phyloP scores from a whole-genome alignment of 176 grass and related monocot genomes.

The Secale cereale region DNA sequence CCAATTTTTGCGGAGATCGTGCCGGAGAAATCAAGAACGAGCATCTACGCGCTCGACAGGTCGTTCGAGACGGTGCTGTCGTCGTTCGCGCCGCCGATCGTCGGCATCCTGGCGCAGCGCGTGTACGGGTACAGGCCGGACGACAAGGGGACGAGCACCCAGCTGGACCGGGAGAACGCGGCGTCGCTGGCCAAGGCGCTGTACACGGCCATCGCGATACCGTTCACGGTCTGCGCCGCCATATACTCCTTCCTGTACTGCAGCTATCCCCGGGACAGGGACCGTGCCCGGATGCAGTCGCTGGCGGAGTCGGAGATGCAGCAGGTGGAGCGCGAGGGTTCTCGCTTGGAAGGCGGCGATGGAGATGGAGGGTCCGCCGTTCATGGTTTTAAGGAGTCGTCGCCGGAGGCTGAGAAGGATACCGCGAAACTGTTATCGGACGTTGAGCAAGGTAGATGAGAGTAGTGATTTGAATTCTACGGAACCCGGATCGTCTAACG shows the following conservation, averaged over 20 bases:
- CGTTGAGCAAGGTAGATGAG: not conserved
- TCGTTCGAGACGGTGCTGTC: constrained; percentile 78
- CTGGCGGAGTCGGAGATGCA: constrained; percentile 65
- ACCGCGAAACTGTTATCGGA: constrained; percentile 39
- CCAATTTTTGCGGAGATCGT: constrained; percentile 98
- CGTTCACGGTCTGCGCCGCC: constrained; percentile 54
- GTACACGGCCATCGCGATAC: constrained; percentile 69
- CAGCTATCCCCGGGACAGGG: constrained; percentile 83
- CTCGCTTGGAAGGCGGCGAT: constrained; percentile 28
- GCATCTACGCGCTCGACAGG: constrained; percentile 76
- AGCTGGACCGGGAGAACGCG: constrained; percentile 59
- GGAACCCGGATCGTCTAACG: not conserved
- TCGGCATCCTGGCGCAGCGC: constrained; percentile 66
- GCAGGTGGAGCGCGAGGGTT: constrained; percentile 47
- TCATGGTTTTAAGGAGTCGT: constrained; percentile 4
- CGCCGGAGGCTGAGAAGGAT: constrained; percentile 38
- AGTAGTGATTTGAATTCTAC: not conserved
- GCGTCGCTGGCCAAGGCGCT: constrained; percentile 77
- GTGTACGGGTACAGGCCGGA: constrained; percentile 67
- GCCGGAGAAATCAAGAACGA: constrained; percentile 78
- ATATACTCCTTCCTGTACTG: constrained; percentile 89
- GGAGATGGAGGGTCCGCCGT: not conserved
- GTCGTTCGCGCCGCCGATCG: constrained; percentile 76
- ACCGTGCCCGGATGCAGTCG: constrained; percentile 72
- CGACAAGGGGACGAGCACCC: constrained; percentile 22